Base-by-base conservation (phyloP, 2,329 filamentous ascomycete species). In the Rhynchosporium graminicola region DNA sequence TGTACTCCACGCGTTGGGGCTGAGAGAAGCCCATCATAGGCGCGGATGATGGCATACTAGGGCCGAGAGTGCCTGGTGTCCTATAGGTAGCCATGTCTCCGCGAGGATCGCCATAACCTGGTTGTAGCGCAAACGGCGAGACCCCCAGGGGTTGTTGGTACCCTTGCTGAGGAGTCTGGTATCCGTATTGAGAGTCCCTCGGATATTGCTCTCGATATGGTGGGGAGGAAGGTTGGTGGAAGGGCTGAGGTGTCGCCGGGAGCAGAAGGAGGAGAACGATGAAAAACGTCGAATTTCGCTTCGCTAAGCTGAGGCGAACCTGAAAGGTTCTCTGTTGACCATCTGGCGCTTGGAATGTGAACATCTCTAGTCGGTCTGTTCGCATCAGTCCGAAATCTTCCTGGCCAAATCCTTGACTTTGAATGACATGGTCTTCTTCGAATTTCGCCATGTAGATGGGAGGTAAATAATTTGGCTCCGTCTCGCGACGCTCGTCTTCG, bases 271-370 rank as follows among this genome's bases (percentile, higher is more conserved):
- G 31, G 15, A 87, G 68, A 7, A 86, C 82, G 47, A 88, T 79
- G 67, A 87, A 87, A 72, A 85, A 88, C 62, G 86, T 84, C 45
- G 84, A 85, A 3, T 84, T 82, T 65, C 82, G 81, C 68, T 86
- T 87, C 12, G 80, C 82, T 36, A 88, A 76, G 0, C 84, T 84
- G 43, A 87, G 70, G 1, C 81, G 82, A 36, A 85, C 76, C 1
- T 79, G 75, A 63, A 81, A 80, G 9, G 77, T 76, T 63, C 83
- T 77, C 36, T 77, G 76, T 62, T 83, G 82, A 20, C 83, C 82
- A 57, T 86, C 82, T 2, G 76, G 74, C 2, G 78, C 76, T 55
- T 78, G 73, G 66, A 88, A 87, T 1, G 79, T 81, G 50, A 87
- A 75, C 67, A 80, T 79, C 51, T 87, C 84, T 33, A 80, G 79